Conservation (phyloP, 805 yeast species). For the Spathaspora arborariae region DNA sequence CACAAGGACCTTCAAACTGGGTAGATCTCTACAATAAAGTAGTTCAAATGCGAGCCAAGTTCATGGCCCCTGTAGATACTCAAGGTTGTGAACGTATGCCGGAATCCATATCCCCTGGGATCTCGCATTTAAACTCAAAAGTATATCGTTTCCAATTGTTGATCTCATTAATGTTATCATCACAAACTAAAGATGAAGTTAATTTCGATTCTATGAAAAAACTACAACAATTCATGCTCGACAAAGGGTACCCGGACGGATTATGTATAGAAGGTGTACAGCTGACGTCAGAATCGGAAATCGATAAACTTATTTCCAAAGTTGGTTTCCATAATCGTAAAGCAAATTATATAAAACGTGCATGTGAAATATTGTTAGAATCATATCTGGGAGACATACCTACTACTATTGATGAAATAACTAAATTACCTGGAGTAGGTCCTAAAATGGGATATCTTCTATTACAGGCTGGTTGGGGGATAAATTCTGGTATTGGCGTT, state of each 20-base stretch:
- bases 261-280: slow-evolving; percentile 53
- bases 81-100: slow-evolving; percentile 78
- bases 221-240: slow-evolving; percentile 46
- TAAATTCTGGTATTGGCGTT: slow-evolving; percentile 83
- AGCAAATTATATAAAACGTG: slow-evolving; percentile 61
- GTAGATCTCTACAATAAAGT: slow-evolving; percentile 54
- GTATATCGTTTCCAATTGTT: slow-evolving; percentile 67
- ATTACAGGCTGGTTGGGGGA: slow-evolving; percentile 77
- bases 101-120: slow-evolving; percentile 33
- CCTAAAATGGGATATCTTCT: slow-evolving; percentile 90
- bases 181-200: slow-evolving; percentile 90
- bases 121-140: slow-evolving; percentile 31
- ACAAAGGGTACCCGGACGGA: slow-evolving; percentile 44
- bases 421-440: slow-evolving; percentile 84
- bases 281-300: slow-evolving; percentile 46
- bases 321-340: slow-evolving; percentile 89
- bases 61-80: slow-evolving; percentile 81
- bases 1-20: slow-evolving; percentile 43
- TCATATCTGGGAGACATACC: slow-evolving; percentile 71
- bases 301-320: slow-evolving; percentile 65
- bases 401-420: slow-evolving; percentile 57
- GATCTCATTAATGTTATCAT: slow-evolving; percentile 78
- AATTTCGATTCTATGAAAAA: slow-evolving; percentile 68
- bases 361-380: slow-evolving; percentile 51
- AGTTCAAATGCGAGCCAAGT: slow-evolving; percentile 59